Conservation (phyloP, 176 grass and related monocot genomes). For the Musa troglodytarum region DNA sequence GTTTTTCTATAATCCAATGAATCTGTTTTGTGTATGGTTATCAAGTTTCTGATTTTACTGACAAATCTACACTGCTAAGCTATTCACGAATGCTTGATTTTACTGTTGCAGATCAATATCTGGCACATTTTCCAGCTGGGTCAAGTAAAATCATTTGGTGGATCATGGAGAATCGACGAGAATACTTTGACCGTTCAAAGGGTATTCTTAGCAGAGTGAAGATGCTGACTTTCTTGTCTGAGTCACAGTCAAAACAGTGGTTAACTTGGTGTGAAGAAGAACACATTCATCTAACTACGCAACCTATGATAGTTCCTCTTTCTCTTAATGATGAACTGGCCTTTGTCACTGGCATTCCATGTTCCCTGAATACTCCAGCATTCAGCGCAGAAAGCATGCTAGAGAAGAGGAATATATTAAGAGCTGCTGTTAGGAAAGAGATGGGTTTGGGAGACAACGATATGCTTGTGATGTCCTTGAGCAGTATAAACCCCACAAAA, state of each 20-base stretch:
- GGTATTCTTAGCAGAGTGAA: slow-evolving; percentile 35
- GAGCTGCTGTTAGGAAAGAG: slow-evolving; percentile 38
- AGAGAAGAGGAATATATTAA: slow-evolving; percentile 28
- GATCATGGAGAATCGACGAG: slow-evolving; percentile 51
- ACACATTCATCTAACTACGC: slow-evolving; percentile 29
- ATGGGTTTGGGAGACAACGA: slow-evolving; percentile 36
- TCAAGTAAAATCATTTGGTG: slow-evolving; percentile 39
- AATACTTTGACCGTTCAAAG: slow-evolving; percentile 46
- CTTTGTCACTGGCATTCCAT: slow-evolving; percentile 38
- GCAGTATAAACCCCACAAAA: slow-evolving; percentile 45
- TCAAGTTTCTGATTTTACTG: not conserved
- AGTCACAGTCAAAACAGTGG: slow-evolving; percentile 34
- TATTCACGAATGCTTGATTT: not conserved
- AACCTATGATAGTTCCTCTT: slow-evolving; percentile 39
- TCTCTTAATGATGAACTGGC: slow-evolving; percentile 48
- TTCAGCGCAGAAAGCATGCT: slow-evolving; percentile 35
- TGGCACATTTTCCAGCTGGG: slow-evolving; percentile 26
- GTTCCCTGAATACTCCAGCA: slow-evolving; percentile 31
- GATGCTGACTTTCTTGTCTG: slow-evolving; percentile 35
- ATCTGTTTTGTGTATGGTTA: not conserved
- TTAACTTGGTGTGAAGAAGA: slow-evolving; percentile 40
- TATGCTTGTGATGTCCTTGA: slow-evolving; percentile 37
- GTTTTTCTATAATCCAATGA: not conserved
- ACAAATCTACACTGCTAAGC: not conserved
- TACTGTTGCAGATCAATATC: slow-evolving; percentile 35